A percentile compares a stretch with the other conserved stretches of the same genome.
Conservation (phyloP, 768 basidiomycete species). For the Lenzites betulinus region DNA sequence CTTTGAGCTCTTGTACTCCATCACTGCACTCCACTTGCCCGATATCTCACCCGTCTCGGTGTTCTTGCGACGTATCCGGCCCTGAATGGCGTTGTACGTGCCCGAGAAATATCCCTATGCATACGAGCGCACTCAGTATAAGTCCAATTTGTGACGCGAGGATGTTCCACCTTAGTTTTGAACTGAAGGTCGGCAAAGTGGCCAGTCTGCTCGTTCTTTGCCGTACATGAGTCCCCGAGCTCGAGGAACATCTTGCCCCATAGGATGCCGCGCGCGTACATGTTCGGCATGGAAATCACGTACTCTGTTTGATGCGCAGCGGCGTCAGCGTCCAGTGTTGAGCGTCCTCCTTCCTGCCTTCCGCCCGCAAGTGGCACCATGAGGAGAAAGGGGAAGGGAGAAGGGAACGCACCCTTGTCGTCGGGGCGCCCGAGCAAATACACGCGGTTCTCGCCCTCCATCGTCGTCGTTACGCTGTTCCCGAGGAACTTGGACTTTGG, state of each 20-base stretch:
- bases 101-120: conserved; percentile 93
- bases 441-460: conserved; percentile 96
- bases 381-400: neutral
- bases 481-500: conserved; percentile 97
- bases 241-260: conserved; percentile 97
- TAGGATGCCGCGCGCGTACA: conserved; percentile 87
- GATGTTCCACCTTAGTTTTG: conserved; percentile 80
- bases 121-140: neutral
- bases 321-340: neutral
- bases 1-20: conserved; percentile 79
- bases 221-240: conserved; percentile 85
- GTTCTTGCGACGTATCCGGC: conserved; percentile 67
- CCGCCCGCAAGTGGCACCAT: too few species aligned
- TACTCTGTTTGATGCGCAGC: conserved; percentile 55
- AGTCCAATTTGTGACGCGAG: too few species aligned
- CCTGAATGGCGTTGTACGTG: conserved; percentile 88
- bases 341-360: too few species aligned
- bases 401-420: conserved; percentile 70
- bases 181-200: conserved; percentile 87
- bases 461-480: conserved; percentile 92
- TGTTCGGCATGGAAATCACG: conserved; percentile 95
- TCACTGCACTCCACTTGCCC: conserved; percentile 88
- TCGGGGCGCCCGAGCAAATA: conserved; percentile 79
- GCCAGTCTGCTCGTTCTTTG: conserved; percentile 79
- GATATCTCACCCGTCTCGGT: conserved; percentile 81